Evolutionary conservation across 2,329 filamentous ascomycete genomes (phyloP), one percentile per base, ranked within the genome.

Genomic region (Fusarium sororula): DNA sequence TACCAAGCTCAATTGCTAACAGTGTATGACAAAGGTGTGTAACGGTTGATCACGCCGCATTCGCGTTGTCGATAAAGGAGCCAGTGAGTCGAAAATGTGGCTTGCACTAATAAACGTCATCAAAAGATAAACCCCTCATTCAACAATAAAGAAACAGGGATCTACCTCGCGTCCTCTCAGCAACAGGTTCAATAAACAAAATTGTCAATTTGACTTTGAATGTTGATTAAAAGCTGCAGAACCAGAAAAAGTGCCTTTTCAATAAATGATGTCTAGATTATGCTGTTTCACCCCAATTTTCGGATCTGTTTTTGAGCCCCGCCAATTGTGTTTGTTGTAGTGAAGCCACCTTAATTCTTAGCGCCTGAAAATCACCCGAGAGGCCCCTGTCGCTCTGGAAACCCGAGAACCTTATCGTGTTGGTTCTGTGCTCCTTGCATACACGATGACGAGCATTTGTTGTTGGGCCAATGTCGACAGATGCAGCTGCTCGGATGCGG

Each of bases 361-460:
- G 26, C 32, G 22, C 41, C 3, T 30, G 11, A 10, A 24, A 64
- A 59, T 39, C 15, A 28, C 15, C 41, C 39, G 45, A 35, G n/a
- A 38, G 7, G 8, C 30, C 39, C 39, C 26, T 44, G 66, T 70
- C 59, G 39, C 66, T 70, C 66, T 70, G 59, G 67, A 70, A 59
- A 70, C 67, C 24, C 28, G 41, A 44, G 17, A 70, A 70, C 45
- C 30, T 53, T 70, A 50, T 48, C 37, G 30, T 13, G n/a, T 38
- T 30, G 22, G 38, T 37, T 41, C 22, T n/a, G 24, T 39, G 17
- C 45, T 68, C 51, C 59, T 70, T 53, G 59, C 51, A 70, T 70
- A 58, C 28, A 48, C 17, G 35, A 70, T 70, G 58, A 58, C 51
- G 51, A 30, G 41, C 9, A 35, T 63, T 35, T 38, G 64, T 70